Evolutionary conservation across 768 basidiomycete species (phyloP).

Genomic region (Amylocystis lapponica): DNA sequence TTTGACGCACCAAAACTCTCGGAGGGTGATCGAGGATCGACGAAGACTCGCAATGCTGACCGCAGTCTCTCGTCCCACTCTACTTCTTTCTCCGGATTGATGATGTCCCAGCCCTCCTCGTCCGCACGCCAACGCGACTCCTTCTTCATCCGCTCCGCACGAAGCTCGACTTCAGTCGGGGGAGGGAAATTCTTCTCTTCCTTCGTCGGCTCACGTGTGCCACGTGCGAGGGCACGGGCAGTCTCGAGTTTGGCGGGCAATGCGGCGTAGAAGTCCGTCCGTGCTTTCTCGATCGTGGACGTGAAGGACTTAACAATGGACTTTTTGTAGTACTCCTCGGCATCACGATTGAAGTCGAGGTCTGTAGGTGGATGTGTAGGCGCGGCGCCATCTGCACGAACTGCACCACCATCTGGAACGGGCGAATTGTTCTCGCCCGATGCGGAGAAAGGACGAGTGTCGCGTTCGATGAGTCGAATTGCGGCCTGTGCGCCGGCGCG

Average conservation of each 20-base stretch:
- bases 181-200: conserved; percentile 76
- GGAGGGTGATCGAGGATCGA: conserved; percentile 27
- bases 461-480: conserved; percentile 59
- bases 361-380: conserved; percentile 36
- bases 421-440: conserved; percentile 15
- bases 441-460: conserved; percentile 55
- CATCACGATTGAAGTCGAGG: conserved; percentile 65
- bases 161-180: conserved; percentile 82
- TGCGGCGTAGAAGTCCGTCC: conserved; percentile 70
- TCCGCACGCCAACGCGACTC: conserved; percentile 83
- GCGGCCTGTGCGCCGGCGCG: conserved; percentile 76
- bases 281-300: conserved; percentile 57
- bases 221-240: conserved; percentile 70
- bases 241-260: conserved; percentile 60
- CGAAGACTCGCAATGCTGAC: conserved; percentile 55
- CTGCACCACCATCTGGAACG: conserved; percentile 12
- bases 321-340: conserved; percentile 66
- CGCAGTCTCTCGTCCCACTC: conserved; percentile 76
- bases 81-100: conserved; percentile 56
- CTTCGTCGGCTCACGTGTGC: conserved; percentile 78
- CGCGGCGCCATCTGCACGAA: conserved; percentile 18
- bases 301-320: conserved; percentile 45
- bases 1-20: too few relatives aligned
- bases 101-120: conserved; percentile 71
- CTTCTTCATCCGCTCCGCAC: conserved; percentile 83